Conservation (phyloP, 23 red algal species). For the Gracilaria vermiculophylla region DNA sequence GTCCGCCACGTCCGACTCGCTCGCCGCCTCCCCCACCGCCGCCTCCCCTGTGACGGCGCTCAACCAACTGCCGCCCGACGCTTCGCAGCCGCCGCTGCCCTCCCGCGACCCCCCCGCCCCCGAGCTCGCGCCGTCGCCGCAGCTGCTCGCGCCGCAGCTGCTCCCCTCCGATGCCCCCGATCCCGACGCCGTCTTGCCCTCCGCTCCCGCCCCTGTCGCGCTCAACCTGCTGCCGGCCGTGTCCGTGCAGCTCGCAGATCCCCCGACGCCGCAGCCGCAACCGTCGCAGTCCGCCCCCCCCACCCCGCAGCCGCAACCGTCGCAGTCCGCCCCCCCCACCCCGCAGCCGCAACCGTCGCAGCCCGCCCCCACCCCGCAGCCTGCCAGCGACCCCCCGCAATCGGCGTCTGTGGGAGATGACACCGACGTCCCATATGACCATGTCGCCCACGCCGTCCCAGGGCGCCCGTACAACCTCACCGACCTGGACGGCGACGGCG, state of each 20-base stretch:
- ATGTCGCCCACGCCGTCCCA: constrained; percentile 67
- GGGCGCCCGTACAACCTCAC: constrained; percentile 33
- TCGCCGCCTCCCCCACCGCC: background rate
- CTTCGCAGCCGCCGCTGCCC: background rate
- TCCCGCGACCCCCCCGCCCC: background rate
- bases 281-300: no score
- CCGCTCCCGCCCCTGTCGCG: background rate
- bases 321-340: no score
- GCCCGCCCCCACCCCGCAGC: background rate
- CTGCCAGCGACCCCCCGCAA: background rate
- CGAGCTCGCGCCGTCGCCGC: background rate
- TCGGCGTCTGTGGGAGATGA: background rate
- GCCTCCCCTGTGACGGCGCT: background rate
- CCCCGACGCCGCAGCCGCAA: no score
- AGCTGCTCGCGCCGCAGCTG: background rate
- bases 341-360: background rate
- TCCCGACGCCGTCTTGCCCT: no score
- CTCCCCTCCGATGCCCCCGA: no score
- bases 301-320: no score
- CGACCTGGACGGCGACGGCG: constrained; percentile 59
- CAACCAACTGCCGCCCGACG: background rate
- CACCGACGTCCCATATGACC: constrained; percentile 43
- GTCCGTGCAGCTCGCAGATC: no score
- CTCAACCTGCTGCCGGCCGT: background rate
- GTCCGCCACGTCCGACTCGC: background rate